These are phyloP conservation scores for Noccaea caerulescens DNA, from an alignment of 345 rosid genomes.

Conservation along the genomic window DNA sequence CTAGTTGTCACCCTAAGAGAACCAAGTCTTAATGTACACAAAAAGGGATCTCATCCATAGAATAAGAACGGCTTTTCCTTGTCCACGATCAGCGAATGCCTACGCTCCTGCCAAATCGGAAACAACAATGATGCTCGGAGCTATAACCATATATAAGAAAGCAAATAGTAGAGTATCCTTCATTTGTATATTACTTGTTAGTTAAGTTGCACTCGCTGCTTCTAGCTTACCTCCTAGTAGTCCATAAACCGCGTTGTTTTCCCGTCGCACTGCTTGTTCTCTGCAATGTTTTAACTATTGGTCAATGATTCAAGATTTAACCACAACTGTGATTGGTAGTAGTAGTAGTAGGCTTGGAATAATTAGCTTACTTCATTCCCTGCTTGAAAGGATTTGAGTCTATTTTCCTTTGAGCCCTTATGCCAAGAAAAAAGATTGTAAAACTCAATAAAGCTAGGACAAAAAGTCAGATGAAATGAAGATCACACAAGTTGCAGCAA, in stretches of 20 bases:
- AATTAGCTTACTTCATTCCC: slow-evolving; percentile 62
- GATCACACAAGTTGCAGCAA: slow-evolving; percentile 35
- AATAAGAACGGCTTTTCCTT: neutral
- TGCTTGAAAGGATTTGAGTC: slow-evolving; percentile 58
- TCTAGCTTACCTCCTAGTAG: slow-evolving; percentile 49
- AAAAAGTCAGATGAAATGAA: slow-evolving; percentile 6
- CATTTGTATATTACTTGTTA: slow-evolving; percentile 24
- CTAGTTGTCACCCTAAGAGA: neutral
- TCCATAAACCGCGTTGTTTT: slow-evolving; percentile 41
- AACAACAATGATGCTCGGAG: slow-evolving; percentile 12
- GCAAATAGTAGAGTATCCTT: neutral
- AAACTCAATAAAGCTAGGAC: slow-evolving; percentile 37
- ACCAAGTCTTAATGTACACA: no score
- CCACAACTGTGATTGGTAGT: neutral
- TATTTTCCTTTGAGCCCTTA: slow-evolving; percentile 94
- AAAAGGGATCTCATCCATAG: neutral
- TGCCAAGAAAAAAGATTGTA: slow-evolving; percentile 43
- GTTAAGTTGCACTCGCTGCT: slow-evolving; percentile 15
- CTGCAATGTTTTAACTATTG: slow-evolving; percentile 40
- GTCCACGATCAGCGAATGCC: slow-evolving; percentile 48
- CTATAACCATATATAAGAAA: neutral
- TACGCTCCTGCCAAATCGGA: slow-evolving; percentile 51
- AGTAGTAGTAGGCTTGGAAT: neutral
- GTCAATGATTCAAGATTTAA: slow-evolving; percentile 1
- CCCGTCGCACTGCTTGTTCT: slow-evolving; percentile 41